A percentile compares a stretch with the other conserved stretches of the same genome.
These are phyloP conservation scores for Ganoderma lucidum DNA, from an alignment of 1,284 basidiomycete genomes.

Conservation along the genomic window DNA sequence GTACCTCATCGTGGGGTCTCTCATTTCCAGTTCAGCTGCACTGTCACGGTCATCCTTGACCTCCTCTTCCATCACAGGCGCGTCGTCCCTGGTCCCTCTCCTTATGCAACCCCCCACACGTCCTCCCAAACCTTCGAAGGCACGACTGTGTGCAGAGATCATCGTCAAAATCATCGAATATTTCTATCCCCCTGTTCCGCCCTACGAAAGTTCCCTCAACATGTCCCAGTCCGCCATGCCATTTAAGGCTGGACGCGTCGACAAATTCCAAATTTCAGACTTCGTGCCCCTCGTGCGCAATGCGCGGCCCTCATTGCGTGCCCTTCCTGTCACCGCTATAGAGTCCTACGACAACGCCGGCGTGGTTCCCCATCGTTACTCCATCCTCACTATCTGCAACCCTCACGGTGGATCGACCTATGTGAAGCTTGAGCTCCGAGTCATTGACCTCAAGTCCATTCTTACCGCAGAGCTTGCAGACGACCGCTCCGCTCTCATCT, in stretches of 20 bases:
- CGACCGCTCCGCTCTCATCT: conserved; percentile 1
- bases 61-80: not conserved
- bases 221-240: not conserved
- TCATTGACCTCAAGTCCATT: not conserved
- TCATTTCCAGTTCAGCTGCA: not conserved
- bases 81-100: not conserved
- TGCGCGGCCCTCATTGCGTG: not conserved
- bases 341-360: conserved; percentile 3
- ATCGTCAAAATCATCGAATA: not conserved
- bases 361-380: conserved; percentile 4
- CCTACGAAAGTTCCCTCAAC: not conserved
- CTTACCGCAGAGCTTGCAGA: conserved; percentile 3
- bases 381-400: not conserved
- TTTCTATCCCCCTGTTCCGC: not conserved
- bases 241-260: not conserved
- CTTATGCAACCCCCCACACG: not conserved
- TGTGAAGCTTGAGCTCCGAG: conserved; percentile 5
- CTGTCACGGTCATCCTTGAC: not conserved
- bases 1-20: not conserved
- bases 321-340: conserved; percentile 4
- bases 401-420: conserved; percentile 1
- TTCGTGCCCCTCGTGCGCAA: not conserved
- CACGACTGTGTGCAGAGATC: not conserved
- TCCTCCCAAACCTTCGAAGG: not conserved
- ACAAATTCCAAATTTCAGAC: conserved; percentile 2